A percentile compares a stretch with the other conserved stretches of the same genome.
Evolutionary conservation across 495 filamentous ascomycete species (phyloP).

Genomic region (Tricharina praecox): DNA sequence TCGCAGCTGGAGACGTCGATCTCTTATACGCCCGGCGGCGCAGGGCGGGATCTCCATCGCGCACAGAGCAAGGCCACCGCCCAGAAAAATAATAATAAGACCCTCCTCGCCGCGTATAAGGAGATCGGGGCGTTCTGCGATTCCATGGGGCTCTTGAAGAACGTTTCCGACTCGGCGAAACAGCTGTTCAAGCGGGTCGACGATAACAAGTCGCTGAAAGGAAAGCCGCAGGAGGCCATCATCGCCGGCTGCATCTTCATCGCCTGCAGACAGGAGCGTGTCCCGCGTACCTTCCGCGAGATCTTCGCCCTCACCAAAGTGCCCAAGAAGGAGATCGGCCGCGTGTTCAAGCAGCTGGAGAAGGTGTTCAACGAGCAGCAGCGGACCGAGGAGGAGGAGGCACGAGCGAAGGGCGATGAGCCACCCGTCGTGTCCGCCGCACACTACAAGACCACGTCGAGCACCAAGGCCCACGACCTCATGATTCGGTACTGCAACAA

Average conservation of each 20-base stretch:
- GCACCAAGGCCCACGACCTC: constrained; percentile 68
- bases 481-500: constrained; percentile 77
- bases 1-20: constrained; percentile 85
- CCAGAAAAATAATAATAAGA: constrained; percentile 60
- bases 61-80: constrained; percentile 70
- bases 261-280: constrained; percentile 75
- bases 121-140: constrained; percentile 82
- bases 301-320: constrained; percentile 85
- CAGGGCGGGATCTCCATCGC: constrained; percentile 64
- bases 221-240: constrained; percentile 83
- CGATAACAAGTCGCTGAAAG: constrained; percentile 82
- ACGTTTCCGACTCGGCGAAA: constrained; percentile 72
- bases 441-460: constrained; percentile 52
- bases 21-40: constrained; percentile 57
- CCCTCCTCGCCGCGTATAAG: constrained; percentile 63
- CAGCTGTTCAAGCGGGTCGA: constrained; percentile 86
- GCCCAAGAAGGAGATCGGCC: constrained; percentile 88
- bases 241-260: constrained; percentile 96
- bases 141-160: constrained; percentile 59
- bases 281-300: constrained; percentile 80
- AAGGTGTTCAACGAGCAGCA: constrained; percentile 57
- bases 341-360: constrained; percentile 84
- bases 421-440: constrained; percentile 27
- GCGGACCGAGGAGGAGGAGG: constrained; percentile 35
- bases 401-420: constrained; percentile 34